Base-by-base conservation (phyloP, 129 eudicot species). In the Lactuca saligna region DNA sequence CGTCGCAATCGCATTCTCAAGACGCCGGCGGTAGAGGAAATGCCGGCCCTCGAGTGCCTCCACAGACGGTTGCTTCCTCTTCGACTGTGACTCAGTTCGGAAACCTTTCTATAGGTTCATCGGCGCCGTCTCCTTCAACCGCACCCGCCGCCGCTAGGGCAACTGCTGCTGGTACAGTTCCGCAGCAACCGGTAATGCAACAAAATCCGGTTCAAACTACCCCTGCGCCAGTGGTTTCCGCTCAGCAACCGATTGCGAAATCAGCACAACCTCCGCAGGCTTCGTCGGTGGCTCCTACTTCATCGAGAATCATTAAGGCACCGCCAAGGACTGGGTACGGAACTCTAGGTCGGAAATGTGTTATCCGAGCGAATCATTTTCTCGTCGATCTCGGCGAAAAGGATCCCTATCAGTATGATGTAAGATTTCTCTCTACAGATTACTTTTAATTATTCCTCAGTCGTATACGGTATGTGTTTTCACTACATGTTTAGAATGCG, bases 351-450 rank as follows among this genome's bases (percentile, higher is more conserved):
- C 11, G 57, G 7, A 82, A 59, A 20, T 73, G 87, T 31, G 53
- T 72, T 0, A 85, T 93, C 10, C 71, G 65, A 41, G 99, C 99
- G 1, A 93, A 93, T 35, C 99, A 93, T 44, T 93, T 93, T 7
- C 80, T 81, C 0, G 95, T 89, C 25, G 58, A 81, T 34, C 74
- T 87, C 5, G 79, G 88, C 0, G 72, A 81, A 0, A 63, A 72
- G n/a, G 95, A 89, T 61, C 68, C 91, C 0, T 78, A 83, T 16
- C 99, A 93, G 7, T 89, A 93, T 4, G 95, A 89, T 78, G 97
- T 91, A 66, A 69, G 88, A 17, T 31, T 50, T 55, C 10, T 41
- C 6, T 20, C 14, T 38, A 2, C 12, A 14, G 20, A 42, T n/a
- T 53, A 5, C 8, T 75, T 74, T 60, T 1, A 15, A 39, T 4